Evolutionary conservation across 1,284 basidiomycete genomes (phyloP).

Genomic region (Ceraceosorus bombacis): DNA sequence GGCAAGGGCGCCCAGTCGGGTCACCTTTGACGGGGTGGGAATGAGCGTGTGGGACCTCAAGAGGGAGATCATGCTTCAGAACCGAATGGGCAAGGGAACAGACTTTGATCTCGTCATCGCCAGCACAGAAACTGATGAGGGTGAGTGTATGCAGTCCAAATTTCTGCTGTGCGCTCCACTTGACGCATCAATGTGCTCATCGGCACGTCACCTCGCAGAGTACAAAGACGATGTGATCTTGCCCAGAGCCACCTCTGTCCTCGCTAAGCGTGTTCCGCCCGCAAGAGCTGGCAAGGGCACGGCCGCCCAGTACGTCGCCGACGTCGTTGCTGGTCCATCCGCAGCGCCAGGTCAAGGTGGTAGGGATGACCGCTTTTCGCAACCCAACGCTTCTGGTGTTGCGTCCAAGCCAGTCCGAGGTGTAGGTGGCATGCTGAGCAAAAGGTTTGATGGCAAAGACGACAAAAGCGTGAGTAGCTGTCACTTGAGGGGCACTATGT

Average conservation of each 20-base stretch:
- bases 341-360: slow-evolving; percentile 4
- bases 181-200: neutral
- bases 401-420: slow-evolving; percentile 7
- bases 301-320: slow-evolving; percentile 73
- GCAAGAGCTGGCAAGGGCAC: slow-evolving; percentile 81
- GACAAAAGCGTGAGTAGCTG: slow-evolving; percentile 42
- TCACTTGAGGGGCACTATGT: neutral
- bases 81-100: slow-evolving; percentile 88
- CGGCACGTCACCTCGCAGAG: slow-evolving; percentile 55
- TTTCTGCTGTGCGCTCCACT: neutral
- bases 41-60: slow-evolving; percentile 99
- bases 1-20: slow-evolving; percentile 83
- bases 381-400: slow-evolving; percentile 18
- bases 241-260: slow-evolving; percentile 85
- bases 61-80: slow-evolving; percentile 91
- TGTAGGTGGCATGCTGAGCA: slow-evolving; percentile 59
- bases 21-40: slow-evolving; percentile 95
- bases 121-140: slow-evolving; percentile 42
- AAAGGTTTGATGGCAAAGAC: slow-evolving; percentile 80
- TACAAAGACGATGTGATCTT: slow-evolving; percentile 82
- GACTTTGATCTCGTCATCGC: slow-evolving; percentile 91
- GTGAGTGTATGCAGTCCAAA: slow-evolving; percentile 8
- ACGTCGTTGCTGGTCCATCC: slow-evolving; percentile 48
- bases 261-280: slow-evolving; percentile 82
- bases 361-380: slow-evolving; percentile 11